Conservation (phyloP, 768 basidiomycete genomes). For the Suillus luteus region DNA sequence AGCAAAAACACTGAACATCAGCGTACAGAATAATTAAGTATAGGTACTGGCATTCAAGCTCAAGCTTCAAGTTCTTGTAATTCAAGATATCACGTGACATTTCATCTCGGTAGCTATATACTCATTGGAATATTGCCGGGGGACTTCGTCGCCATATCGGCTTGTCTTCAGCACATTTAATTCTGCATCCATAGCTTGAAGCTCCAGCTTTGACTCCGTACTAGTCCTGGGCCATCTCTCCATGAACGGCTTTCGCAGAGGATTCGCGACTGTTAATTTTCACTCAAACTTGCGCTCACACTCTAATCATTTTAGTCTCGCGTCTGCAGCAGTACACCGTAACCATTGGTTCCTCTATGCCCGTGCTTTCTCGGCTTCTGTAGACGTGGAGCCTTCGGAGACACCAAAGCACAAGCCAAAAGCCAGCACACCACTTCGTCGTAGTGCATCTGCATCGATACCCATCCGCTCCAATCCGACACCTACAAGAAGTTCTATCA, state of each 20-base stretch:
- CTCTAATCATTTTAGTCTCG: not conserved
- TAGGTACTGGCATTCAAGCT: too few relatives aligned
- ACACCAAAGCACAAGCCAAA: slow-evolving; percentile 71
- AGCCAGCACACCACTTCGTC: slow-evolving; percentile 74
- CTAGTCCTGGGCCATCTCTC: not conserved
- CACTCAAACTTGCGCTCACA: not conserved
- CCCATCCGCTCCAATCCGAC: slow-evolving; percentile 87
- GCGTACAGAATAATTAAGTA: too few relatives aligned
- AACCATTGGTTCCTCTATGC: not conserved
- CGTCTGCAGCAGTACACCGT: slow-evolving; percentile 1
- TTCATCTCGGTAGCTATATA: not conserved
- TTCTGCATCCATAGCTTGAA: not conserved
- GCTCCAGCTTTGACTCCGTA: not conserved
- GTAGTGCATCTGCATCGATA: slow-evolving; percentile 82
- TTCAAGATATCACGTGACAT: not conserved
- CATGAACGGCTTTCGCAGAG: not conserved
- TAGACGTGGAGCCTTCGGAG: slow-evolving; percentile 10
- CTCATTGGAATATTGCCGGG: not conserved
- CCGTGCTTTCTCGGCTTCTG: slow-evolving; percentile 9
- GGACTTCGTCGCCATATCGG: not conserved
- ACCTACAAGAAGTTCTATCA: slow-evolving; percentile 79
- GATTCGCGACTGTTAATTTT: not conserved
- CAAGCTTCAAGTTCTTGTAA: too few relatives aligned
- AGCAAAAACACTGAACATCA: too few relatives aligned
- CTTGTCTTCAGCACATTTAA: not conserved